These are phyloP conservation scores for Lyophyllum decastes DNA, from an alignment of 768 basidiomycete species.

Conservation along the genomic window DNA sequence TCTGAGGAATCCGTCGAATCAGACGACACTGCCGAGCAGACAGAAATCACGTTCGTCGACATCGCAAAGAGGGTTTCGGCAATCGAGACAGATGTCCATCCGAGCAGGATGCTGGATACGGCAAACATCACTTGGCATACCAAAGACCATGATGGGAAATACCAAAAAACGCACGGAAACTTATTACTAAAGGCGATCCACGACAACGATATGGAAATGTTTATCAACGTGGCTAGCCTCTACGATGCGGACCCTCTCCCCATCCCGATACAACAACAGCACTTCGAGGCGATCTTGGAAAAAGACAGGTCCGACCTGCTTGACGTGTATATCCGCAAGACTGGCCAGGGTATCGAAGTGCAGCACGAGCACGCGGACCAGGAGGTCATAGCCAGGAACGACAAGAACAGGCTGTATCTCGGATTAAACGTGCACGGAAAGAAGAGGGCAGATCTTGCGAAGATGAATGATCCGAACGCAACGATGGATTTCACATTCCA, in stretches of 20 bases:
- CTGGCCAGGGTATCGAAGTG: conserved; percentile 42
- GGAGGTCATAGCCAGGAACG: conserved; percentile 29
- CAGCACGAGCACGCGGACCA: conserved; percentile 23
- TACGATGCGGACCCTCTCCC: conserved; percentile 36
- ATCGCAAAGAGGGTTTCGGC: conserved; percentile 50
- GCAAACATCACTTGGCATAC: neutral
- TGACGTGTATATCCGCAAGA: conserved; percentile 57
- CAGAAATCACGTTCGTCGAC: conserved; percentile 49
- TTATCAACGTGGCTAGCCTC: conserved; percentile 47
- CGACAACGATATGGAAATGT: conserved; percentile 51
- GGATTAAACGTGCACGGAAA: conserved; percentile 67
- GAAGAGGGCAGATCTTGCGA: conserved; percentile 55
- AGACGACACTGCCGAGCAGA: conserved; percentile 38
- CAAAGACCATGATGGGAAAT: conserved; percentile 4
- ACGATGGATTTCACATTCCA: conserved; percentile 2
- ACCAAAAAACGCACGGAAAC: conserved; percentile 8
- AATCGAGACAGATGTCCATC: conserved; percentile 40
- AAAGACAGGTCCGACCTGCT: conserved; percentile 51
- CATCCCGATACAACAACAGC: conserved; percentile 20
- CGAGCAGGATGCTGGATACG: conserved; percentile 36
- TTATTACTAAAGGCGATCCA: conserved; percentile 37
- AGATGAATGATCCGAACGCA: conserved; percentile 50
- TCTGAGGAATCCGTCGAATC: conserved; percentile 43
- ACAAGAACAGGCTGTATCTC: conserved; percentile 49
- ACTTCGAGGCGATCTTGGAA: conserved; percentile 31